phyloP scores from a whole-genome alignment of 2,329 filamentous ascomycete genomes.

The Aspergillus fischeri region DNA sequence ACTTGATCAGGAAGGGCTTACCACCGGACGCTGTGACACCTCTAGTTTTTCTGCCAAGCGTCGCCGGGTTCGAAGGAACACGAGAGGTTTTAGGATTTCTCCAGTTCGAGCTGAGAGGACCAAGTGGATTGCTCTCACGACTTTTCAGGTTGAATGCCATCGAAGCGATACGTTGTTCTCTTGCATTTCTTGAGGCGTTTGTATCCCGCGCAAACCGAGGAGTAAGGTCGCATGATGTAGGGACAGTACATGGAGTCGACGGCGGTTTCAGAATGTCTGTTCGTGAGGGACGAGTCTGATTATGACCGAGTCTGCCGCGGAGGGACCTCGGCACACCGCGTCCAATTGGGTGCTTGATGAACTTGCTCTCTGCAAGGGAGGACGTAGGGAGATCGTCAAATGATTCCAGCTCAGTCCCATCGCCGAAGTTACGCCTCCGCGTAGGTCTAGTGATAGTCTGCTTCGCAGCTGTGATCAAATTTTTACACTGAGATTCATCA shows the following conservation, averaged over 20 bases:
- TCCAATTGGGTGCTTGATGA: constrained; percentile 71
- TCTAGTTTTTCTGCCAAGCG: constrained; percentile 43
- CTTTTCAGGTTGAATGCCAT: constrained; percentile 31
- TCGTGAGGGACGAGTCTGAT: constrained; percentile 28
- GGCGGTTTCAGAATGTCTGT: constrained; percentile 47
- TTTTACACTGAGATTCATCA: constrained; percentile 47
- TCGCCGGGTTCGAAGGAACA: constrained; percentile 48
- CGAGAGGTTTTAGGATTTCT: constrained; percentile 52
- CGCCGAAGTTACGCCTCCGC: constrained; percentile 72
- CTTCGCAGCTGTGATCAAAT: constrained; percentile 55
- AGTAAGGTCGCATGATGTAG: constrained; percentile 46
- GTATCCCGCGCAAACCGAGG: constrained; percentile 65
- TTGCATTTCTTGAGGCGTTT: constrained; percentile 61
- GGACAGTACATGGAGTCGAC: constrained; percentile 55
- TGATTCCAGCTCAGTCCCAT: constrained; percentile 84
- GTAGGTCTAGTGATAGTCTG: constrained; percentile 71
- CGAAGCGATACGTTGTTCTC: constrained; percentile 56
- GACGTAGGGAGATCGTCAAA: constrained; percentile 96
- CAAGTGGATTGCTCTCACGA: constrained; percentile 44
- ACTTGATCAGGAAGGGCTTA: constrained; percentile 86
- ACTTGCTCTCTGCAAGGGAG: constrained; percentile 73
- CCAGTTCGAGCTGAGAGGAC: constrained; percentile 56
- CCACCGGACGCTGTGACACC: constrained; percentile 28
- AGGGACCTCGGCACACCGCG: constrained; percentile 63
- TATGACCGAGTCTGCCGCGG: constrained; percentile 48